Base-by-base conservation (phyloP, 2,329 filamentous ascomycete genomes). In the Tolypocladium ovalisporum region DNA sequence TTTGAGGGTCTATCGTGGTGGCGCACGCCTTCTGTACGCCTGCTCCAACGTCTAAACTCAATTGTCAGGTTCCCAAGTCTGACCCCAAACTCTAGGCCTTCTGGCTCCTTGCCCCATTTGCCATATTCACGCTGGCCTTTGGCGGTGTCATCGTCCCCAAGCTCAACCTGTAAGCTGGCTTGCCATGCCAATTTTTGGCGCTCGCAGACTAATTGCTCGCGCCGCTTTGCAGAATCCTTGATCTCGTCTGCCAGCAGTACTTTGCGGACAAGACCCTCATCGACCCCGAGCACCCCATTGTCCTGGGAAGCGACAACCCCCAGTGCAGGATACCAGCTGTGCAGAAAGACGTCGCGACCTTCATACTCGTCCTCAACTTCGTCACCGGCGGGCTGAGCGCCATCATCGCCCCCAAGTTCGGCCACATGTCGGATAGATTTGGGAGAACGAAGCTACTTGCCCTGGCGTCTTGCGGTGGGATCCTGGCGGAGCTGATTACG, bases 91-190 rank as follows among this genome's bases (percentile, higher is more conserved):
- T 54, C 37, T 60, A 89, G 89, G 83, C 95, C 55, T 89, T 80
- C 71, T 97, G 91, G 89, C 78, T 97, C 5, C 71, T 97, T 9
- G 83, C 82, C 0, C 89, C 91, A 0, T 94, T 92, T 71, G 79
- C 88, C 57, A 72, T 96, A 51, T 93, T 90, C 68, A 90, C 90
- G 0, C 76, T 95, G 56, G 91, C 92, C 0, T 93, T 94, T 70
- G 94, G 93, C 36, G 90, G 90, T 57, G 82, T 89, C 8, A 77
- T 94, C 9, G 89, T 97, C 10, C 92, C 93, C 12, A 94, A 88
- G 70, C 79, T 96, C 61, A 96, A 96, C 67, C 75, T 97, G 72
- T 84, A 72, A 70, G 80, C 64, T 54, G 39, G 29, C 10, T 29
- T 22, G 27, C 19, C 19, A 15, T 34, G 29, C 17, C 29, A 34